Conservation (phyloP, 371 early-diverging fungal genomes). For the Syncephalis plumigaleata region DNA sequence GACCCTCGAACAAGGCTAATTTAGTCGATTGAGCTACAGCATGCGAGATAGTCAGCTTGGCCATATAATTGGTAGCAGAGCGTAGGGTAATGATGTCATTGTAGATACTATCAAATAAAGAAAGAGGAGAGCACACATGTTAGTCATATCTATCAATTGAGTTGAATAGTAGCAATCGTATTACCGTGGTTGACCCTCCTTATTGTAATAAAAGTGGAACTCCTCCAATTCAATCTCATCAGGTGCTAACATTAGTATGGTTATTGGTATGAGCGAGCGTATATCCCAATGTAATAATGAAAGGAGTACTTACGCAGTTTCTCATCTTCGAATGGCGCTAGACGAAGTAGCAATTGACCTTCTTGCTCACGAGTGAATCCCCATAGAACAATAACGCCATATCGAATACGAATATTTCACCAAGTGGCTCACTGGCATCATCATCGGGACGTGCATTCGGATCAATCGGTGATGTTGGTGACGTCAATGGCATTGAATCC, state of each 20-base stretch:
- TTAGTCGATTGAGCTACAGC: slow-evolving; percentile 80
- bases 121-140: not conserved
- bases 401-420: slow-evolving; percentile 80
- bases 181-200: slow-evolving; percentile 51
- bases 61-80: slow-evolving; percentile 54
- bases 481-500: not conserved
- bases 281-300: not conserved
- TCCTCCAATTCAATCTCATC: slow-evolving; percentile 81
- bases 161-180: not conserved
- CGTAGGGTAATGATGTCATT: slow-evolving; percentile 46
- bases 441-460: slow-evolving; percentile 22
- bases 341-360: slow-evolving; percentile 45
- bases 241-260: slow-evolving; percentile 20
- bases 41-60: slow-evolving; percentile 69
- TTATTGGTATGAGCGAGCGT: slow-evolving; percentile 13
- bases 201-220: slow-evolving; percentile 78
- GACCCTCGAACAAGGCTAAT: slow-evolving; percentile 61
- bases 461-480: not conserved
- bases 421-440: slow-evolving; percentile 3
- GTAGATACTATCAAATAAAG: slow-evolving; percentile 23
- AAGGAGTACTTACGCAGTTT: slow-evolving; percentile 25
- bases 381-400: slow-evolving; percentile 93
- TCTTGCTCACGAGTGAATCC: slow-evolving; percentile 82
- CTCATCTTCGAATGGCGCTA: slow-evolving; percentile 50
- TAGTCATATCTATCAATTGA: not conserved